A percentile compares a stretch with the other conserved stretches of the same genome.
Evolutionary conservation across 2,329 filamentous ascomycete genomes (phyloP).

Genomic region (Zymoseptoria pseudotritici): DNA sequence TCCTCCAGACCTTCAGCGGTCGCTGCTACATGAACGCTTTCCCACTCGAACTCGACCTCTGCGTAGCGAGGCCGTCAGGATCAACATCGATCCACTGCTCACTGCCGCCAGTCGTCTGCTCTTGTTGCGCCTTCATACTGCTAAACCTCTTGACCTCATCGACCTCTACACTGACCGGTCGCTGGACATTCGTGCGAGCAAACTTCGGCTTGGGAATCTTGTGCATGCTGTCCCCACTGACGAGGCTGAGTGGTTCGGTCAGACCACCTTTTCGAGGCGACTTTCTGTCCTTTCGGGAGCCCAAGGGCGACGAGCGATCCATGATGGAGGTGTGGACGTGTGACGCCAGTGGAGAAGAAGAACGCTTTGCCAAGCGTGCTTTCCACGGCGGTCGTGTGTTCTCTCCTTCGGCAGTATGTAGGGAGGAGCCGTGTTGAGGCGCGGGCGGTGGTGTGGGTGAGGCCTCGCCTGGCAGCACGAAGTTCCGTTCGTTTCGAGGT

Average conservation of each 20-base stretch:
- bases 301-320: conserved; percentile 1
- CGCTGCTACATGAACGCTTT: conserved; percentile 17
- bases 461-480: conserved; percentile 28
- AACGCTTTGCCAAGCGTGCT: conserved; percentile 14
- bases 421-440: conserved; percentile 9
- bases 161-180: conserved; percentile 19
- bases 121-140: conserved; percentile 22
- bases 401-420: conserved; percentile 1
- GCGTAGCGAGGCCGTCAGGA: conserved; percentile 11
- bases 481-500: conserved; percentile 25
- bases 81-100: conserved; percentile 15
- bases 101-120: conserved; percentile 14
- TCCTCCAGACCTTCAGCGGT: background rate
- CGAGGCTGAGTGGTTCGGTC: conserved; percentile 21
- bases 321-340: conserved; percentile 4
- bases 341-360: conserved; percentile 21
- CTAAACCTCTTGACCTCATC: conserved; percentile 20
- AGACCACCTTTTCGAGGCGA: conserved; percentile 10
- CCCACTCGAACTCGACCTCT: conserved; percentile 17
- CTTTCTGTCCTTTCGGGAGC: conserved; percentile 3
- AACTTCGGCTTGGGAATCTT: conserved; percentile 14
- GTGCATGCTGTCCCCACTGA: conserved; percentile 26
- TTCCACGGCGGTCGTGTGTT: conserved; percentile 10
- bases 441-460: conserved; percentile 27
- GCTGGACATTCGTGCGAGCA: conserved; percentile 14